Base-by-base conservation (phyloP, 2,329 filamentous ascomycete genomes). In the Allantophomopsis cytisporea region DNA sequence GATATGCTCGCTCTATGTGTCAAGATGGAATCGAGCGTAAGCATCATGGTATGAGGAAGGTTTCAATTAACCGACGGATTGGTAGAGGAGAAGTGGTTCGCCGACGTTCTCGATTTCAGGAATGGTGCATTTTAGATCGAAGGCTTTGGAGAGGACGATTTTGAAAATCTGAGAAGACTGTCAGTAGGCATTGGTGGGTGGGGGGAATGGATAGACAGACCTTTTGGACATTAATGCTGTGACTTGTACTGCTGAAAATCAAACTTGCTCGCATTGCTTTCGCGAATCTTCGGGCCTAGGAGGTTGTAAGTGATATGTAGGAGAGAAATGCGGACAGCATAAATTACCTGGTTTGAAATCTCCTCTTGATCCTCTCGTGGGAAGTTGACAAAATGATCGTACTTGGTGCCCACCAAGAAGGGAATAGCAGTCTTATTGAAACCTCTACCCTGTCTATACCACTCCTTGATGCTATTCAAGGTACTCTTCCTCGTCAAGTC, bases 361-460 rank as follows among this genome's bases (percentile, higher is more conserved):
- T 98, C 91, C 60, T 98, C 91, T 59, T 98, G 91, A 56, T 98
- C 91, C 58, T 96, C 89, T 33, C 84, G 75, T 1, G 91, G 88
- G 55, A 98, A 95, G 64, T 96, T 98, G 62, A 98, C 89, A 65
- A 98, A 98, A 57, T 96, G 91, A 55, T 98, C 91, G 60, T 96
- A 98, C 62, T 98, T 98, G 30, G 91, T 98, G 43, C 91, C 91
- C 14, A 98, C 85, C 17, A 98, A 64, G 55, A 98, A 94, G 0
- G 91, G 91, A 50, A 98, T 98, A n/a, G 91, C 91, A 12, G 91
- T 98, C 71, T 98, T 98, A 71, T 98, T 98, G 71, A 98, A 98
- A 17, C 91, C 91, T 47, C 91, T 76, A 36, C 91, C 91, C 63
- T 98, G 91, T 40, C 91, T 76, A 59, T 98, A 98, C 91, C 91